A percentile compares a stretch with the other conserved stretches of the same genome.
phyloP scores from a whole-genome alignment of 768 basidiomycete species.

The Leccinellum luteum region DNA sequence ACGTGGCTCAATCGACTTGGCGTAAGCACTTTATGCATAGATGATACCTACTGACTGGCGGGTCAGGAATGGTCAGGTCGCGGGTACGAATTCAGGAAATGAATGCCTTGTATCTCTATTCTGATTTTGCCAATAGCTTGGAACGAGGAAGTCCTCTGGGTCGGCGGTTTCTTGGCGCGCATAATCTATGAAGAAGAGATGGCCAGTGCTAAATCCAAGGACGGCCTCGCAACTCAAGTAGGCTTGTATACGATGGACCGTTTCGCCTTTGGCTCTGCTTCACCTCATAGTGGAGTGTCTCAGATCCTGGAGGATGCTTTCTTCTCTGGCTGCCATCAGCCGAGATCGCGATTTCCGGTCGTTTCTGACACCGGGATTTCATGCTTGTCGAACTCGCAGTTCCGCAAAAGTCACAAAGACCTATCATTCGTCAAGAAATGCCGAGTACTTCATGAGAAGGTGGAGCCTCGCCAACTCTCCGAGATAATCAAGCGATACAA shows the following conservation, averaged over 20 bases:
- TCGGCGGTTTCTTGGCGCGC: slow-evolving; percentile 80
- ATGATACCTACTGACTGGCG: background rate
- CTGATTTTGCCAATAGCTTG: slow-evolving; percentile 48
- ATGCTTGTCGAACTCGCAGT: background rate
- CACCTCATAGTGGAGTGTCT: slow-evolving; percentile 30
- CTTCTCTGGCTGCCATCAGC: slow-evolving; percentile 3
- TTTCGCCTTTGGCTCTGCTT: slow-evolving; percentile 56
- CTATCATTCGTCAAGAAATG: slow-evolving; percentile 9
- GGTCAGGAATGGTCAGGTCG: slow-evolving; percentile 78
- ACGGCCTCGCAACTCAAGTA: background rate
- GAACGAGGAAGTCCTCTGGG: slow-evolving; percentile 85
- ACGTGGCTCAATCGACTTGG: slow-evolving; percentile 85
- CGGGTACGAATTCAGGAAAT: slow-evolving; percentile 42
- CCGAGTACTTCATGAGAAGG: background rate
- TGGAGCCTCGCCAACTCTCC: slow-evolving; percentile 1
- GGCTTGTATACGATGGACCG: slow-evolving; percentile 78
- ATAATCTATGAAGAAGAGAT: slow-evolving; percentile 84
- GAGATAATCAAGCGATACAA: slow-evolving; percentile 6
- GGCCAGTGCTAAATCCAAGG: background rate
- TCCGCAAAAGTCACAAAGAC: slow-evolving; percentile 5
- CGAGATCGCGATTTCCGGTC: slow-evolving; percentile 12
- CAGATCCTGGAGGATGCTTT: slow-evolving; percentile 13
- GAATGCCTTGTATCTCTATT: background rate
- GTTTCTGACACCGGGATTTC: slow-evolving; percentile 10
- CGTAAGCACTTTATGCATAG: slow-evolving; percentile 44